A percentile compares a stretch with the other conserved stretches of the same genome.
phyloP scores from a whole-genome alignment of 306 rosid genomes.

The Macrotyloma uniflorum region DNA sequence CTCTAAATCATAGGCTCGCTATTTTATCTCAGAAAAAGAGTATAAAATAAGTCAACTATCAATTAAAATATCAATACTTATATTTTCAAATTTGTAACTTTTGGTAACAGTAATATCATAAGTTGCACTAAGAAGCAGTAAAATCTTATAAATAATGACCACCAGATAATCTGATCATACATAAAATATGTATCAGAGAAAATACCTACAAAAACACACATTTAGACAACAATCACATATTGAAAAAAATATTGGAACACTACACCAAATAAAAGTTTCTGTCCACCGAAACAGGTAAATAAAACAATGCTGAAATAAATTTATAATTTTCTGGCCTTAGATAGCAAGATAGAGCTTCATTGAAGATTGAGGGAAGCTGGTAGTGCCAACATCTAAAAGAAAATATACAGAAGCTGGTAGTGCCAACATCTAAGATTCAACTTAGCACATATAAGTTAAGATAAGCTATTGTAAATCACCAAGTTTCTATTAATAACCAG shows the following conservation, averaged over 20 bases:
- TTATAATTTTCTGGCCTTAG: slow-evolving; percentile 26
- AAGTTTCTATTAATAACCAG: background rate
- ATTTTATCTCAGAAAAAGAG: background rate
- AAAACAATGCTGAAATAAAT: slow-evolving; percentile 18
- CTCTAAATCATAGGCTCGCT: slow-evolving; percentile 15
- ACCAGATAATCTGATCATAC: background rate
- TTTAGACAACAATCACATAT: slow-evolving; percentile 10
- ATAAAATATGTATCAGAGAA: background rate
- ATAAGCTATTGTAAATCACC: slow-evolving; percentile 22
- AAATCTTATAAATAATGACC: slow-evolving; percentile 24
- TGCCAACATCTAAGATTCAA: slow-evolving; percentile 17
- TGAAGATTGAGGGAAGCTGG: slow-evolving; percentile 26
- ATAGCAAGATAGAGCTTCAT: slow-evolving; percentile 19
- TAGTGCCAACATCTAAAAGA: slow-evolving; percentile 5
- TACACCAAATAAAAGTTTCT: background rate
- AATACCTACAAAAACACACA: slow-evolving; percentile 8
- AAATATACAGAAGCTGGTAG: slow-evolving; percentile 33
- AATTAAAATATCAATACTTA: no score
- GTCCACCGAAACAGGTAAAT: slow-evolving; percentile 1
- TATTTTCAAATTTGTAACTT: slow-evolving; percentile 21
- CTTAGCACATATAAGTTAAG: slow-evolving; percentile 19
- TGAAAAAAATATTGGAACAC: slow-evolving; percentile 16
- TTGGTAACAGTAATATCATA: slow-evolving; percentile 3
- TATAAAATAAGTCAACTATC: slow-evolving; percentile 10
- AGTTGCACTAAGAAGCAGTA: slow-evolving; percentile 6